Base-by-base conservation (phyloP, 176 grass and related monocot genomes). In the Phoenix roebelenii region DNA sequence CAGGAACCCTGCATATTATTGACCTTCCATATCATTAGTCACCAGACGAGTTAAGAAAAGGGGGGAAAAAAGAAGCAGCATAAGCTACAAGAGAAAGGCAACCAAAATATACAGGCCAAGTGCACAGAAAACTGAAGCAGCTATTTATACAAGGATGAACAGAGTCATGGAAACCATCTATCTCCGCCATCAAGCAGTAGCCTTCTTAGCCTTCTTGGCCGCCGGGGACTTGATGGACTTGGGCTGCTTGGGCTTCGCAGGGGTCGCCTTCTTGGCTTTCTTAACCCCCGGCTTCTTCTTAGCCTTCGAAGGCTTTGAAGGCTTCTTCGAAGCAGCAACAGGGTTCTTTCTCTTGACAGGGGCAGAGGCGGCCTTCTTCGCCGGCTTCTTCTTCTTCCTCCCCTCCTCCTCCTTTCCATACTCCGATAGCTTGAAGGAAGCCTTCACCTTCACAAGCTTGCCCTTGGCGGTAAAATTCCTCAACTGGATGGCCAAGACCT, bases 381-480 rank as follows among this genome's bases (percentile, higher is more conserved):
- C 76, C 62, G 89, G 83, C 73, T 72, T 60, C 48, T 19, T 52
- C 20, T 67, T 67, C 64, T 16, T 54, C 51, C 39, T 16, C 3
- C 5, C 51, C 17, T 55, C n/a, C 3, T 14, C 51, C 17, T 67
- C 29, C 52, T 68, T 56, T 7, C 72, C 79, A 0, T 69, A 35
- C 7, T 85, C 84, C 6, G 94, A 93, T 50, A 93, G 79, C 88
- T 89, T 98, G 82, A 89, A 98, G 4, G 94, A 98, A n/a, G 84
- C 82, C 84, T 92, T 98, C 63, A 98, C 79, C 82, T 89, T 98
- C 3, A 93, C 94, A 22, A 98, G 84, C 84, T 83, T 93, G 5
- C 88, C 94, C 73, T 93, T 98, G 23, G 78, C 50, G 15, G 82
- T 74, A 25, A 64, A 83, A 0, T 63, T 57, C 15, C 70, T 81